Conservation (phyloP, 768 basidiomycete species). For the Pholiota molesta region DNA sequence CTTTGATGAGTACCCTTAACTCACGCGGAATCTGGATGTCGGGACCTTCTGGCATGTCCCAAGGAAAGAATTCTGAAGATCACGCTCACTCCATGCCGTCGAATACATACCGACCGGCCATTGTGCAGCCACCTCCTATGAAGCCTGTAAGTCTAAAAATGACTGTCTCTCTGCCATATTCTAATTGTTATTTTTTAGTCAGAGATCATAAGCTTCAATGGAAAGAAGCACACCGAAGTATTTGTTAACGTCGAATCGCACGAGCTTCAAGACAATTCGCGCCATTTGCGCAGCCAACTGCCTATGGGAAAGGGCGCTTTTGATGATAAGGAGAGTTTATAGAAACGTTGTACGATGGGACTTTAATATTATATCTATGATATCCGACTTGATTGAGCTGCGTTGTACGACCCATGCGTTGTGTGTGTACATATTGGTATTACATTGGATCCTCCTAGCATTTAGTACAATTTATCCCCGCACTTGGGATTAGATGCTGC, state of each 20-base stretch:
- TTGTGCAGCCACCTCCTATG: not conserved
- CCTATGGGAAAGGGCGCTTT: conserved; percentile 13
- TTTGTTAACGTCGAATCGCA: conserved; percentile 18
- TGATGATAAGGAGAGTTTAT: conserved; percentile 9
- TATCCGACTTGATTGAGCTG: not conserved
- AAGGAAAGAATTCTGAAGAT: conserved; percentile 2
- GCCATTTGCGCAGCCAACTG: conserved; percentile 8
- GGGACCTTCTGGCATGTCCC: conserved; percentile 7
- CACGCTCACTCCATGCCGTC: not conserved
- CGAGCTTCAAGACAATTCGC: conserved; percentile 13
- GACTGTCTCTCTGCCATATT: no score
- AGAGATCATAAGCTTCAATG: conserved; percentile 13
- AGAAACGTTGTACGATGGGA: not conserved
- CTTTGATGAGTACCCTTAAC: conserved; percentile 21
- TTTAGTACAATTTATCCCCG: not conserved
- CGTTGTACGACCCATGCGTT: not conserved
- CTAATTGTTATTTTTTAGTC: conserved; percentile 1
- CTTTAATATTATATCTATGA: not conserved
- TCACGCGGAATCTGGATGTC: conserved; percentile 13
- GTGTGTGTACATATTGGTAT: not conserved
- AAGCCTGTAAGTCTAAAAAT: not conserved
- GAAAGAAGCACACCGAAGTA: conserved; percentile 14
- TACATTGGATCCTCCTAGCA: not conserved
- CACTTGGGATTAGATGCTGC: not conserved
- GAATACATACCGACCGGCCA: not conserved